Base-by-base conservation (phyloP, 768 basidiomycete species). In the Candolleomyces eurysporus region DNA sequence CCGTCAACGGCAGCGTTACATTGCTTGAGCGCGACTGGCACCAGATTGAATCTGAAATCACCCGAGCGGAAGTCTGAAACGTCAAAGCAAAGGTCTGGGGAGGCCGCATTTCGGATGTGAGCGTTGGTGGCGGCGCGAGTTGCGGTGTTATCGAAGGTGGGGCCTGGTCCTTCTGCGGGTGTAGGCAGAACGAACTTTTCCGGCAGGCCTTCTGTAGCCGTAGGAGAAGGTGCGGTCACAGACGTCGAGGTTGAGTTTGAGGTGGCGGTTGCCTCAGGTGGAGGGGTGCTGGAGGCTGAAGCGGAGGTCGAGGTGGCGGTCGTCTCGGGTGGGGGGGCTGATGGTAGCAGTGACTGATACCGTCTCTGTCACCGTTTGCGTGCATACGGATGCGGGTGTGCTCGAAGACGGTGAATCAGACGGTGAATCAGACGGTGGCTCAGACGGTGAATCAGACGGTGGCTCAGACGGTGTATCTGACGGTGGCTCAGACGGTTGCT, bases 11-110 rank as follows among this genome's bases (percentile, higher is more conserved):
- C 61, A 7, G 45, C 48, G 58, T 66, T 62, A 43, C 67, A 66
- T 22, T 58, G 58, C 49, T 65, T 64, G 19, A 66, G 55, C n/a
- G 67, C 65, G 50, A 68, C 5, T 10, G 67, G 67, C 31, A 66
- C 65, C 30, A 68, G 63, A 46, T 68, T 68, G 52, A 68, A 68
- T 8, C 67, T 60, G 52, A 68, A 68, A 49, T 66, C 64, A 36
- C 65, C 65, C 49, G 67, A 57, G 32, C 48, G 53, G 62, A 67
- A 66, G 50, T 67, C 55, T 17, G 64, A 65, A 22, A 64, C 65
- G 30, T 65, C 61, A 39, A 66, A 66, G 54, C 63, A 65, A 16
- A 56, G 46, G 48, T 65, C 51, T 6, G 65, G 65, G n/a, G 53
- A 65, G 2, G 61, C 63, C 17, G 62, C 64, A 32, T 58, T 69